Evolutionary conservation across 345 rosid species (phyloP), one percentile per base, ranked within the genome.

Genomic region (Boechera stricta): DNA sequence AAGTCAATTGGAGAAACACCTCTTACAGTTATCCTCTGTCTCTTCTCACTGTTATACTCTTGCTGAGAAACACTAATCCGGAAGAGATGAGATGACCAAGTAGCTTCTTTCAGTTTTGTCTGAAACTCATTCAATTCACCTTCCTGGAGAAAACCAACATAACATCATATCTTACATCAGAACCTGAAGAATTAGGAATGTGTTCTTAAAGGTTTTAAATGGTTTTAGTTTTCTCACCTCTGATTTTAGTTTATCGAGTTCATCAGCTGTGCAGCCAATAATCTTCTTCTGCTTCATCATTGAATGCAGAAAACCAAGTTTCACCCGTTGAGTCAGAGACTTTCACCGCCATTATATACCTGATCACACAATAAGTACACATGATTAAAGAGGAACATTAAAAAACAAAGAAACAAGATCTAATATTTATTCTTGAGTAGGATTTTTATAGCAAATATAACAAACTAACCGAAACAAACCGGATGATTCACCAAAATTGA

Each of bases 241-340:
- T 67, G 89, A 86, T 77, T 79, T 89, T 74, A 90, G 78, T 48
- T 54, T 38, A 63, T 88, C 83, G 64, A 95, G 97, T 77, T 89
- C 99, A 68, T 91, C 93, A 69, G 98, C 97, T 79, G 96, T 71
- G 83, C 89, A 89, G 32, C 98, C 97, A 54, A 95, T 74, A 54
- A 91, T 87, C 69, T 56, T 82, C 81, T 91, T 16, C 94, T 29
- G 97, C 96, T 80, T 91, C 93, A 2, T 88, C 85, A 54, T 92
- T 95, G 76, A 95, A 95, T 53, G 92, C 45, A 67, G 94, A 91
- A 54, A 92, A 44, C 93, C 92, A 95, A 4, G 84, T 85, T 76
- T 95, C 99, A 26, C 97, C 96, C 10, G 89, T 91, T 60, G 84
- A 84, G 80, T 95, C 99, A 11, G 89, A 80, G 33, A 88, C 85